These are phyloP conservation scores for Penicillium daleae DNA, from an alignment of 495 filamentous ascomycete genomes.

Conservation along the genomic window DNA sequence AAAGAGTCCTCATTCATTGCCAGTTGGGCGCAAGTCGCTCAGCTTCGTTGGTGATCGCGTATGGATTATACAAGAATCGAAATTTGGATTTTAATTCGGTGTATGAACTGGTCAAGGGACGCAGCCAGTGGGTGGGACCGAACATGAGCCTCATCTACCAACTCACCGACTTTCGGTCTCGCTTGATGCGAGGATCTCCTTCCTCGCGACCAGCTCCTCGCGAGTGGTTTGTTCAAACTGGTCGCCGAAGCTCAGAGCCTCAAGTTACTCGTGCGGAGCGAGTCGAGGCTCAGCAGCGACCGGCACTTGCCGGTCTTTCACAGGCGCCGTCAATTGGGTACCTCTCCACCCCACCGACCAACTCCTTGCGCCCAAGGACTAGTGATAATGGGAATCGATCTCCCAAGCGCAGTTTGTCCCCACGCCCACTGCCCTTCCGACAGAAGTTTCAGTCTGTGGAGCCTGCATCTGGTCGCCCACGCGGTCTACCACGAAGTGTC, in stretches of 20 bases:
- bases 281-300: constrained; percentile 19
- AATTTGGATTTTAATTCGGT: constrained; percentile 87
- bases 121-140: constrained; percentile 93
- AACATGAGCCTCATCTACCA: constrained; percentile 99
- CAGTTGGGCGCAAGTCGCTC: constrained; percentile 96
- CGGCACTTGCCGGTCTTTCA: constrained; percentile 28
- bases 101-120: constrained; percentile 85
- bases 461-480: constrained; percentile 23
- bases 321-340: constrained; percentile 35
- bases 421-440: constrained; percentile 48
- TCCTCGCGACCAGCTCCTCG: constrained; percentile 38
- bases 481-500: constrained; percentile 26
- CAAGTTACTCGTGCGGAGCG: constrained; percentile 33
- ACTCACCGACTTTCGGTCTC: constrained; percentile 78
- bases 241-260: constrained; percentile 41
- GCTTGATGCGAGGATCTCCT: constrained; percentile 48
- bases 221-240: constrained; percentile 39
- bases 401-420: constrained; percentile 45
- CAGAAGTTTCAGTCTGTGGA: constrained; percentile 44
- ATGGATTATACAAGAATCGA: constrained; percentile 91
- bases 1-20: constrained; percentile 91
- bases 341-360: constrained; percentile 36
- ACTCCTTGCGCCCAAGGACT: constrained; percentile 33
- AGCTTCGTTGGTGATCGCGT: constrained; percentile 95
- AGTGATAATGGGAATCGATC: constrained; percentile 36